Evolutionary conservation across 805 yeast species (phyloP), one percentile per base, ranked within the genome.

Genomic region (Grigorovia humatica): DNA sequence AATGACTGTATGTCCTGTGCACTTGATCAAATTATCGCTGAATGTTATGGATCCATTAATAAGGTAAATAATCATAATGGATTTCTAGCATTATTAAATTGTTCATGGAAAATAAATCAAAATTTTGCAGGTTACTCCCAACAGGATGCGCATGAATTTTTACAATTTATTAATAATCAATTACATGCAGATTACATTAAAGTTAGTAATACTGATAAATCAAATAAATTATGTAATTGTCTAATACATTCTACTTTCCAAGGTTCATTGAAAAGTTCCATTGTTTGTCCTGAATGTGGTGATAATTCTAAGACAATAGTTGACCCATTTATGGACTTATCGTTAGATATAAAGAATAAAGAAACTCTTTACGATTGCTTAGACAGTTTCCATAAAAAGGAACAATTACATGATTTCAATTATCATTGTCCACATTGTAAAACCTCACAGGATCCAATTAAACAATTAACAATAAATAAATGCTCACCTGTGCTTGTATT

Each of bases 121-220:
- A 78, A 88, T 38, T 76, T 93, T 53, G 96, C 97, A 0, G 99
- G 99, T 1, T 90, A 90, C 58, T 85, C 93, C 40, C 97, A 93
- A 68, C 99, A 93, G 68, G 99, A 93, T 66, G 98, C 99, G 0
- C 99, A 93, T 69, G 99, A 93, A 68, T 93, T 91, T 68, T 84
- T 95, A 84, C 97, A 93, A 64, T 90, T 91, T 64, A 63, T 91
- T 30, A 74, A 91, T 42, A 86, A 91, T 67, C 95, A 89, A 67
- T 68, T 93, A 52, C 99, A 93, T 52, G 60, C 63, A 43, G 74
- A 69, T 40, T 58, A 67, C 29, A 57, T 55, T 43, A 51, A 57
- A 15, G 54, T 45, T 35, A 43, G 51, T 46, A 43, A 48, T 50
- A 49, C 54, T 52, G 41, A 56, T 19, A 56, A 4, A 15, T 19